Evolutionary conservation across 1,284 basidiomycete genomes (phyloP), one percentile per base, ranked within the genome.

Genomic region (Cystobasidium pallidum): DNA sequence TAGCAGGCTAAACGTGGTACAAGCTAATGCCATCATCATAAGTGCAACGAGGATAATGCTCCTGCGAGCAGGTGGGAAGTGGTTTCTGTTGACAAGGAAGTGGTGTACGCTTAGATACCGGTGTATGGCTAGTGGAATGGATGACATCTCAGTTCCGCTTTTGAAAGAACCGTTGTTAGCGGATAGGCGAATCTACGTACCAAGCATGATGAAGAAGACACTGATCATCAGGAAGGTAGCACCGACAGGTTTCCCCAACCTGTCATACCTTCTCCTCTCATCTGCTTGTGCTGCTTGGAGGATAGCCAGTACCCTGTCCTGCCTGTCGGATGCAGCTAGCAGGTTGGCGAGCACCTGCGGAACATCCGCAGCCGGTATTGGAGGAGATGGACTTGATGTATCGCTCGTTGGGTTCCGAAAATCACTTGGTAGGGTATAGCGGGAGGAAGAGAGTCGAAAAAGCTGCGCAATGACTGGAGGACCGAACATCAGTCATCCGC

Each of bases 191-290:
- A 15, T 32, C 11, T 15, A 15, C 72, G 21, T 36, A 72, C 71
- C 71, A 11, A 72, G 24, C 15, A 66, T 11, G 19, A 73, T n/a
- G 47, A 73, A 45, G 19, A 73, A 19, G 1, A 62, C 45, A 19
- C 72, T 65, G 34, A 68, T 28, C 39, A 70, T 32, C 15, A 73
- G 34, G 66, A 73, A 70, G 2, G 66, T 70, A 10, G 55, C 72
- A n/a, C 72, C 72, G n/a, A 73, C 63, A 3, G 72, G 72, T 58
- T 70, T 73, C 13, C 72, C 72, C 6, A 70, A 41, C 34, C 52
- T 3, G 10, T 55, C 30, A 34, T 73, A 73, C 11, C 41, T 36
- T 10, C n/a, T 19, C 24, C 28, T 54, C 45, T 66, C 64, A 10
- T 57, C 15, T 8, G 8, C 13, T 39, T 49, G 32, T 7, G 43